Base-by-base conservation (phyloP, 1,284 basidiomycete genomes). In the Microbotryomycetes sp. region DNA sequence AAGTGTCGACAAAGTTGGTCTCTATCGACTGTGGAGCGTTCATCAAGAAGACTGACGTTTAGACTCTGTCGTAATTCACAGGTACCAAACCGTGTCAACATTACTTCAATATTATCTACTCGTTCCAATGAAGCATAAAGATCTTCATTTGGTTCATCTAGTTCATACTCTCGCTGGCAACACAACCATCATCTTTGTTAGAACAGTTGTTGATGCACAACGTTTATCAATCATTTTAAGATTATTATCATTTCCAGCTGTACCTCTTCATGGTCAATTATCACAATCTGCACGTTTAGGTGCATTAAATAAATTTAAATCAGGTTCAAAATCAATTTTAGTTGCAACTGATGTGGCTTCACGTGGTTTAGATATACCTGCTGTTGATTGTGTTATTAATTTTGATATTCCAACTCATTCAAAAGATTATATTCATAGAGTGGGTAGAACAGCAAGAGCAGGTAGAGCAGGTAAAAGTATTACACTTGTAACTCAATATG, bases 361-460 rank as follows among this genome's bases (percentile, higher is more conserved):
- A 75, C 86, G 89, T 71, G 96, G 96, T 74, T 81, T 98, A 31
- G 96, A 98, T 77, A 97, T 98, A 63, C 93, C 94, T 4, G 85
- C 88, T 19, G 96, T 98, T 28, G 96, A 99, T 74, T 80, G 93
- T 46, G 94, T 99, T 56, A 90, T 99, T 78, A 98, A 99, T 77
- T 99, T 91, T 76, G 94, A 98, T 76, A 89, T 97, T 65, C 96
- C 96, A 1, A 91, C 92, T 6, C 91, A 98, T 76, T 97, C 93
- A 29, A 98, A 98, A 79, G 96, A 98, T 77, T 99, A 98, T 76
- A 97, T 99, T 60, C 96, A 99, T 76, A 86, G 96, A 60, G 96
- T 99, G 22, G 96, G 96, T 36, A 85, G 96, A 66, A 98, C 96
- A 31, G 96, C 96, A 3, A 87, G 96, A 75, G 96, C 96, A 0